Conservation (phyloP, 768 basidiomycete species). For the Serendipita sp. region DNA sequence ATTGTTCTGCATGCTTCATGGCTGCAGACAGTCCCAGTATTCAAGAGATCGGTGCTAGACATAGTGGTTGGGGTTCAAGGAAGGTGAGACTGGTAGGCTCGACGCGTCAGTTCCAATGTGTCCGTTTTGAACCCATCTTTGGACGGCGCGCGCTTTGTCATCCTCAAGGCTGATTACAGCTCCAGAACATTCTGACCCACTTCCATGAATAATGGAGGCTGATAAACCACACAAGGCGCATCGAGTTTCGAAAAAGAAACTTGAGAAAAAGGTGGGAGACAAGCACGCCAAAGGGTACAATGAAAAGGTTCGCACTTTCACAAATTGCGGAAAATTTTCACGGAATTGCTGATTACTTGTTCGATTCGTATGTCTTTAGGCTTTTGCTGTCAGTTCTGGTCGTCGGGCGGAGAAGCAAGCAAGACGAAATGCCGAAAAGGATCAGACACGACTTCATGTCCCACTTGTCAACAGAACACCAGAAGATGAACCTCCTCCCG, state of each 20-base stretch:
- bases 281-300: slow-evolving; percentile 6
- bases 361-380: slow-evolving; percentile 24
- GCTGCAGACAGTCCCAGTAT: slow-evolving; percentile 57
- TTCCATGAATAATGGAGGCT: neutral
- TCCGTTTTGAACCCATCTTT: neutral
- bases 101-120: neutral
- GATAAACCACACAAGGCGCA: slow-evolving; percentile 6
- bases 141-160: neutral
- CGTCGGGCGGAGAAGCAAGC: slow-evolving; percentile 78
- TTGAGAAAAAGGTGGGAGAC: slow-evolving; percentile 4
- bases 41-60: slow-evolving; percentile 31
- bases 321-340: neutral
- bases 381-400: slow-evolving; percentile 86
- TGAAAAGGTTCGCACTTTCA: slow-evolving; percentile 15
- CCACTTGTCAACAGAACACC: slow-evolving; percentile 92
- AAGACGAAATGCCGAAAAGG: slow-evolving; percentile 77
- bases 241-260: slow-evolving; percentile 6
- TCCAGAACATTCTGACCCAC: neutral
- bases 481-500: slow-evolving; percentile 77
- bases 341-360: neutral
- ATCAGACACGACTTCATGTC: slow-evolving; percentile 90
- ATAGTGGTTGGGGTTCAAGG: neutral
- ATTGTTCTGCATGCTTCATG: slow-evolving; percentile 47
- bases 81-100: neutral
- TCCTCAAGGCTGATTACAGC: neutral